Evolutionary conservation across 352 stramenopile genomes (phyloP).

Genomic region (Phytophthora macrochlamydospora): DNA sequence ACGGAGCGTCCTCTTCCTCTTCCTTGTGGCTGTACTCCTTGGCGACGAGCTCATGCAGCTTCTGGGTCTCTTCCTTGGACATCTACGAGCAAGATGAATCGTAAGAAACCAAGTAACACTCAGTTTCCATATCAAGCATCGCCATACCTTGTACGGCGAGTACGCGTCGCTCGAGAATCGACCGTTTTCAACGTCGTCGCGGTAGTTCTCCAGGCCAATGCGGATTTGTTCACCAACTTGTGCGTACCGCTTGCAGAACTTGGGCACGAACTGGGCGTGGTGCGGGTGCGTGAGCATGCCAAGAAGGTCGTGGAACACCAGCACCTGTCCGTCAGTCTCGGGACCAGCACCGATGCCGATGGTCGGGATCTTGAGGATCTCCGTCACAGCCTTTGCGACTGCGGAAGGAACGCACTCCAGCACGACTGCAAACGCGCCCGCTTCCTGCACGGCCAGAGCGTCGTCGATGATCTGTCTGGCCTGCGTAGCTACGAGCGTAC

Average conservation of each 20-base stretch:
- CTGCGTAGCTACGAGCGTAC: constrained; percentile 54
- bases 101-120: neutral
- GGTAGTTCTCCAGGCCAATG: constrained; percentile 95
- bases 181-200: constrained; percentile 95
- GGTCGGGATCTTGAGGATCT: constrained; percentile 96
- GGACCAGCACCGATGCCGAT: constrained; percentile 98
- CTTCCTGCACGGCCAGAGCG: constrained; percentile 94
- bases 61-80: constrained; percentile 77
- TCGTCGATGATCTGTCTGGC: constrained; percentile 96
- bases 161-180: constrained; percentile 95
- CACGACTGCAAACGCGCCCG: constrained; percentile 95
- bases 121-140: neutral
- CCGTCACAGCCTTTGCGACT: constrained; percentile 94
- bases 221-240: constrained; percentile 94
- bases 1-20: constrained; percentile 30
- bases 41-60: constrained; percentile 67
- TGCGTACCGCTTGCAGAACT: constrained; percentile 99
- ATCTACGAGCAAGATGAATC: constrained; percentile 42
- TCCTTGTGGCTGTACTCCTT: constrained; percentile 58
- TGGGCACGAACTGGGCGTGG: constrained; percentile 95
- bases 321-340: constrained; percentile 94
- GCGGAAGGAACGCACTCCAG: constrained; percentile 85
- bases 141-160: constrained; percentile 92
- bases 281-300: constrained; percentile 98
- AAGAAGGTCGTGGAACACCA: constrained; percentile 99